These are phyloP conservation scores for Leucaena leucocephala DNA, from an alignment of 306 rosid genomes.

Conservation along the genomic window DNA sequence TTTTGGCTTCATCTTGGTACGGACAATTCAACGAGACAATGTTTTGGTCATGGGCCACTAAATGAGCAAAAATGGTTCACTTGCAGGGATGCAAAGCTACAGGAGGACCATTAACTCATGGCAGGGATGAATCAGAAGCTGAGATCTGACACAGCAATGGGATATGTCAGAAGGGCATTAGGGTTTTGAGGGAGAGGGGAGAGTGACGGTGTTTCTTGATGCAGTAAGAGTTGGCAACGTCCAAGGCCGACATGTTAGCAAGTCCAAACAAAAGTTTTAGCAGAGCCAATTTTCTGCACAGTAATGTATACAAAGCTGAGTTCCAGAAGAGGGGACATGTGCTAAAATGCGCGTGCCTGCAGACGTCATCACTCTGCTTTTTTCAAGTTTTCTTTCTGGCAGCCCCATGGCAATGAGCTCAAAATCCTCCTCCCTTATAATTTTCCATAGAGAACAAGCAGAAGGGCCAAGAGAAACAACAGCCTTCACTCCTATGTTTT, in stretches of 20 bases:
- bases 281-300: constrained; percentile 33
- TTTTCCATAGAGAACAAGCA: constrained; percentile 38
- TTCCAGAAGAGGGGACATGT: constrained; percentile 53
- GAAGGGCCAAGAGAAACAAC: constrained; percentile 34
- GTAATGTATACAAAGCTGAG: constrained; percentile 62
- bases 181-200: constrained; percentile 32
- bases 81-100: background rate
- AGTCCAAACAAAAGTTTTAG: constrained; percentile 51
- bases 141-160: constrained; percentile 29
- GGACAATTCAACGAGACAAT: background rate
- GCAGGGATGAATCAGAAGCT: constrained; percentile 15
- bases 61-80: background rate
- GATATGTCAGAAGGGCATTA: constrained; percentile 34
- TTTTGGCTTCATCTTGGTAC: background rate
- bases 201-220: constrained; percentile 50
- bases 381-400: background rate
- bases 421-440: constrained; percentile 26
- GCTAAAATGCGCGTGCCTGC: constrained; percentile 86
- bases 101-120: background rate
- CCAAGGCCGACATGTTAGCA: constrained; percentile 63
- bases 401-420: constrained; percentile 26
- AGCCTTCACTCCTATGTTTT: constrained; percentile 39
- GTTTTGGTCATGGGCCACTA: background rate
- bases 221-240: constrained; percentile 70
- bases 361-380: constrained; percentile 55